Conservation (phyloP, 2,329 filamentous ascomycete species). For the Periglandula ipomoeae region DNA sequence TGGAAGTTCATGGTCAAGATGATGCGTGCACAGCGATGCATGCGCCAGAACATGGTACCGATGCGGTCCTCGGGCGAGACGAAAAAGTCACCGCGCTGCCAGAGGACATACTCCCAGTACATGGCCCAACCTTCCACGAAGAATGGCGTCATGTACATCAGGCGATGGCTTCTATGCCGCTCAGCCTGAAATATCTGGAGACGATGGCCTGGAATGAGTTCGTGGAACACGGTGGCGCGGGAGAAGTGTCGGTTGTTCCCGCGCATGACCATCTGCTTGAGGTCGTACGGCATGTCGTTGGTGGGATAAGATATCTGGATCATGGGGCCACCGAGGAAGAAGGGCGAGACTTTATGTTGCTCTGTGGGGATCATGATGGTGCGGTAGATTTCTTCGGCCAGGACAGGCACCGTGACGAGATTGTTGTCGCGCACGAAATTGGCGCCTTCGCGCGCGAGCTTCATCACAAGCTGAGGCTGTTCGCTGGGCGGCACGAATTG, state of each 20-base stretch:
- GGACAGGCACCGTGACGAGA: conserved; percentile 43
- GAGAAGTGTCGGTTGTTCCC: conserved; percentile 50
- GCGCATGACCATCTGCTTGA: conserved; percentile 51
- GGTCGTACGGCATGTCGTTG: conserved; percentile 38
- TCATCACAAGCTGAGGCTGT: conserved; percentile 41
- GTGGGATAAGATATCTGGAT: conserved; percentile 51
- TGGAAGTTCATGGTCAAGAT: conserved; percentile 50
- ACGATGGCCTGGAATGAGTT: conserved; percentile 51
- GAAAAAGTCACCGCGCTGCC: conserved; percentile 43
- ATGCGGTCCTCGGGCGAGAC: conserved; percentile 41
- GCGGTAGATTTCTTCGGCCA: conserved; percentile 44
- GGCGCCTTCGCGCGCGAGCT: conserved; percentile 41
- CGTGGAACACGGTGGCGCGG: conserved; percentile 51
- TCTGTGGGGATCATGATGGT: conserved; percentile 48
- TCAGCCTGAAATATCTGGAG: conserved; percentile 41
- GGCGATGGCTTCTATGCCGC: conserved; percentile 38
- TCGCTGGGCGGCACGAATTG: conserved; percentile 43
- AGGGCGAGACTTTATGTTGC: conserved; percentile 45
- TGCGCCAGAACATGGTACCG: conserved; percentile 52
- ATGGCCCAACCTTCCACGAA: conserved; percentile 53
- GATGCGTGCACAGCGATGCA: conserved; percentile 52
- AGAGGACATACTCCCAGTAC: conserved; percentile 53
- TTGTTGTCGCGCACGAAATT: conserved; percentile 43
- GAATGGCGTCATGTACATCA: conserved; percentile 47
- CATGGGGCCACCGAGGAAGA: conserved; percentile 46